These are phyloP conservation scores for Candida sonorensis DNA, from an alignment of 805 yeast species.

Conservation along the genomic window DNA sequence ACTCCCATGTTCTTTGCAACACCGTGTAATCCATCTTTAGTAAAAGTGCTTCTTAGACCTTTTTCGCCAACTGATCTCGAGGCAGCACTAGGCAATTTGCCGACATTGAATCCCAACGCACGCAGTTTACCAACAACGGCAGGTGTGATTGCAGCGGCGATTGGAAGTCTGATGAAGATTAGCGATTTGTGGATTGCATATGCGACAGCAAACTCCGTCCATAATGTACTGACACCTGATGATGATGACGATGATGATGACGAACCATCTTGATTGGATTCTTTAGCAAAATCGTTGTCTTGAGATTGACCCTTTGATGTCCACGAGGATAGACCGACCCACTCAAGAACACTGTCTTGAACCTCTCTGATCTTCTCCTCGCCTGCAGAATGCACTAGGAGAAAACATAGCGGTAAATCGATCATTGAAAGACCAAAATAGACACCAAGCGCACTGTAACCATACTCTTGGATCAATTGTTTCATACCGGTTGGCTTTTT, in stretches of 20 bases:
- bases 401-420: conserved; percentile 79
- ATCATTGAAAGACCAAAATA: conserved; percentile 66
- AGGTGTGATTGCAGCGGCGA: conserved; percentile 91
- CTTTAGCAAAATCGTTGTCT: no score
- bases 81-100: conserved; percentile 37
- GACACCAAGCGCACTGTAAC: conserved; percentile 84
- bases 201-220: conserved; percentile 85
- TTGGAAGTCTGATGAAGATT: conserved; percentile 76
- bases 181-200: conserved; percentile 90
- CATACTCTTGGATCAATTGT: conserved; percentile 75
- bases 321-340: conserved; percentile 54
- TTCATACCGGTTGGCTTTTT: conserved; percentile 43
- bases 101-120: conserved; percentile 76
- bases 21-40: conserved; percentile 17
- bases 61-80: conserved; percentile 19
- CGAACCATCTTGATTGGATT: no score
- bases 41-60: conserved; percentile 20
- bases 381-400: conserved; percentile 81
- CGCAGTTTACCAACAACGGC: conserved; percentile 57
- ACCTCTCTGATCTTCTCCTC: conserved; percentile 69
- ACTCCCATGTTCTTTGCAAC: conserved; percentile 19
- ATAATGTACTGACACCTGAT: no score
- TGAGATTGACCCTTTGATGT: conserved; percentile 11
- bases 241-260: no score
- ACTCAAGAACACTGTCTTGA: conserved; percentile 53